Evolutionary conservation across 768 basidiomycete species (phyloP), one percentile per base, ranked within the genome.

Genomic region (Mycena maculata): DNA sequence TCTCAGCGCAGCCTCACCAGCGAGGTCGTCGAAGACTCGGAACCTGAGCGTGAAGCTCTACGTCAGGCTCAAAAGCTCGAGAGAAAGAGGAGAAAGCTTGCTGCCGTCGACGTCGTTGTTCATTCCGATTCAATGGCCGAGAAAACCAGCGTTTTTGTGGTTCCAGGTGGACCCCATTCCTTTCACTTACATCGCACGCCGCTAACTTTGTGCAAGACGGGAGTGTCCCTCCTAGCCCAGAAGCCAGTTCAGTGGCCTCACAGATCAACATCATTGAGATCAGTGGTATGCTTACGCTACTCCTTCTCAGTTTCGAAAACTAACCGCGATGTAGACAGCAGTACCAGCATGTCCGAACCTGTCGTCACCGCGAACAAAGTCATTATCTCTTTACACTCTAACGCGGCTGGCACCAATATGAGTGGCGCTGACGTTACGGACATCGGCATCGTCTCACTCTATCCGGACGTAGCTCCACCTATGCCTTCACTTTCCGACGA

Each of bases 1-100:
- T 39, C 50, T 31, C 63, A 48, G 30, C 60, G 49, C 22, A 22
- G 39, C 48, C 36, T 60, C 31, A 63, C 60, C 52, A 62, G 72
- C 31, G 87, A 88, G 62, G 69, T 86, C 33, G 84, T 92, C 5
- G 88, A 86, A 30, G 91, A 93, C 76, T 92, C 91, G 0, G 92
- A 92, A 75, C 90, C 90, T 22, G 91, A 92, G 74, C 81, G 90
- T 62, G 85, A 87, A 70, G 79, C 77, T 68, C 52, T 71, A 41
- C 80, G 75, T 70, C 73, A 53, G 76, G 76, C 70, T 33, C 68
- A 65, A 69, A 52, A 66, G 55, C 38, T 23, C 25, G 70, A 70
- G 54, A 71, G 72, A 70, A 77, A 72, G 59, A 66, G 61, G 36
- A 65, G 72, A 54, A 75, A 75, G 57, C 65, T 67, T 60, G 50